Base-by-base conservation (phyloP, 2,329 filamentous ascomycete genomes). In the Graphiopsis chlorocephala region DNA sequence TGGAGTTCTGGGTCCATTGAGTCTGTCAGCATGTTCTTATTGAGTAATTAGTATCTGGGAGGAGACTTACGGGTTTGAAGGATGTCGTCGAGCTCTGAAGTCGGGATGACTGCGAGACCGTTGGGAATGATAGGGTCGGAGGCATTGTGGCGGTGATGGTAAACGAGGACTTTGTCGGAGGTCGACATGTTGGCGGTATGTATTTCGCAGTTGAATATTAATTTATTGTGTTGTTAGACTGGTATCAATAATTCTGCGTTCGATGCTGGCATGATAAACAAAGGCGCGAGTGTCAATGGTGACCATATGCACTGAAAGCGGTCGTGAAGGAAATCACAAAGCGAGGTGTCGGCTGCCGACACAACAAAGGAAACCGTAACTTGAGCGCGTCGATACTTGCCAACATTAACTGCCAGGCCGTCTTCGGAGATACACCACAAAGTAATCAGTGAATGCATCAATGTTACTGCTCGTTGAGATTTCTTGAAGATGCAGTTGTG, bases 121-220 rank as follows among this genome's bases (percentile, higher is more conserved):
- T 68, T 52, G 6, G 64, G 42, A 25, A 71, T 57, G 23, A 66
- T 53, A 8, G 69, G 66, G 23, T 45, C 33, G 26, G 48, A 17
- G 53, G 58, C 65, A 17, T 65, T 50, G 35, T 57, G 62, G 29
- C 61, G 67, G 61, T 70, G 63, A 33, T 72, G 68, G 60, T 73
- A 72, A 26, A 73, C 70, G 11, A 73, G 65, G 31, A 73, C 65
- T 56, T 61, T 59, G 31, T 60, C 50, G 10, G 55, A 45, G 14
- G 64, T 48, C 5, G 38, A 11, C 67, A 60, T 65, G 25, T 35
- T 55, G 45, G n/a, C 28, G 66, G 33, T 10, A 28, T 29, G 29
- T 31, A 6, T 29, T 17, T 52, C 12, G 50, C 26, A 26, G n/a
- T 7, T 31, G n/a, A 4, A 45, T 20, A 45, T 10, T 20, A 3